These are phyloP conservation scores for Poteriospumella lacustris DNA, from an alignment of 108 stramenopile species.

Conservation along the genomic window DNA sequence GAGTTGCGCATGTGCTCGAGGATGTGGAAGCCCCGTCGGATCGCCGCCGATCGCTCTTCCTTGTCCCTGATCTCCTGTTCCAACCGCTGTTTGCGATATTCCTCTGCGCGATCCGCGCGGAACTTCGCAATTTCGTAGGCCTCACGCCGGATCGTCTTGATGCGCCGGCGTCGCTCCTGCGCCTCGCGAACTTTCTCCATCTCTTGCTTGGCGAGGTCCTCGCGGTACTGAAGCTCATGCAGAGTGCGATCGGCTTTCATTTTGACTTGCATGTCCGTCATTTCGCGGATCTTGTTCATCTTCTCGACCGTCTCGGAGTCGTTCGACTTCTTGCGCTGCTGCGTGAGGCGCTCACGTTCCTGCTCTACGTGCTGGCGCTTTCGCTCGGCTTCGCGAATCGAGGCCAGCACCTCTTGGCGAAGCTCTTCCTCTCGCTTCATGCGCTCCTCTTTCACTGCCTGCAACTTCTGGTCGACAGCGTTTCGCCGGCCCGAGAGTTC, in stretches of 20 bases:
- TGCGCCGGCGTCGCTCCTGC: not conserved
- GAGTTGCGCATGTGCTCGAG: not conserved
- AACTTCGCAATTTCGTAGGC: not conserved
- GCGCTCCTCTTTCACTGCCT: not conserved
- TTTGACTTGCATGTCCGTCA: not conserved
- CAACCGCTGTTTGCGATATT: not conserved
- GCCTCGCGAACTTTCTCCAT: not conserved
- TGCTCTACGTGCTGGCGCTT: too few relatives aligned
- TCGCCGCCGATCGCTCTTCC: constrained; percentile 10
- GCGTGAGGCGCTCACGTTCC: too few relatives aligned
- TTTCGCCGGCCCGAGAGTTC: not conserved
- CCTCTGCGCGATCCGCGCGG: not conserved
- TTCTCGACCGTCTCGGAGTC: too few relatives aligned
- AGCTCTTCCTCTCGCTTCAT: not conserved
- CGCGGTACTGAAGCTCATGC: not conserved
- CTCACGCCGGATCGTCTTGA: constrained; percentile 6
- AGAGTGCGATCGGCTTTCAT: not conserved
- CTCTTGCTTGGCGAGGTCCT: constrained; percentile 15
- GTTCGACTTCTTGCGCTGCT: too few relatives aligned
- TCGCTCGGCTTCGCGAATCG: too few relatives aligned
- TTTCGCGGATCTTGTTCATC: not conserved
- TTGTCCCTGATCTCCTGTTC: constrained; percentile 1
- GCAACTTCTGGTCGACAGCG: not conserved
- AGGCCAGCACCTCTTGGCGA: too few relatives aligned
- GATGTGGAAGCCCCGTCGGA: not conserved